Evolutionary conservation across 2,329 filamentous ascomycete species (phyloP), one percentile per base, ranked within the genome.

Genomic region (Aureobasidium musti): DNA sequence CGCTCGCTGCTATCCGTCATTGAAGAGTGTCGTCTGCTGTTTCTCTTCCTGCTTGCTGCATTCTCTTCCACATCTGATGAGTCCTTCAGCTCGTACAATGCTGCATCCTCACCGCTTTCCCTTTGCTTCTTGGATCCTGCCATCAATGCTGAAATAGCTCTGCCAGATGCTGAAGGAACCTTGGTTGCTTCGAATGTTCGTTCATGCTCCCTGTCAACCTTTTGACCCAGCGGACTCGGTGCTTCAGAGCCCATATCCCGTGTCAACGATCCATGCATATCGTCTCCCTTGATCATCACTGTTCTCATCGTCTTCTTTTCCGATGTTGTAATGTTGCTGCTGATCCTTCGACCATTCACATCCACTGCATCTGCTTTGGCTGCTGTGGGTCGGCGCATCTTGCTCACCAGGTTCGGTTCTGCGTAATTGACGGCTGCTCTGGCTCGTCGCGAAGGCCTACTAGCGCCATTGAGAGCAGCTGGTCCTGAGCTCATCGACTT

Each of bases 301-400:
- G 63, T 65, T 47, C 70, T 67, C 21, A 50, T 54, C 8, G 41
- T 37, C 35, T 56, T 54, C 30, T 67, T 35, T 21, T 39, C 66
- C 33, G 39, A 65, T 45, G 14, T 21, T 6, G 21, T 37, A 47
- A 19, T 33, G 28, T 33, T 53, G 39, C 47, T 67, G 47, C 56
- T 63, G 14, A 41, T 60, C 39, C 56, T 23, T 54, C 65, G 19
- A 19, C 47, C 57, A 19, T 63, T 54, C 0, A 21, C 37, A 8
- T 52, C 70, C 5, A 83, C 76, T 1, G 81, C 81, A 70, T 82
- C 80, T 1, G 79, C 78, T 63, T 82, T 72, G 60, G 81, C 76
- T 68, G 81, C 81, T 59, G 76, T 76, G 1, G 81, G 80, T 30
- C 82, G 77, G 23, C 82, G 76, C 81, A 83, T 83, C 70, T 83